A percentile compares a stretch with the other conserved stretches of the same genome.
phyloP scores from a whole-genome alignment of 2,329 filamentous ascomycete species.

The Fusarium sp. region DNA sequence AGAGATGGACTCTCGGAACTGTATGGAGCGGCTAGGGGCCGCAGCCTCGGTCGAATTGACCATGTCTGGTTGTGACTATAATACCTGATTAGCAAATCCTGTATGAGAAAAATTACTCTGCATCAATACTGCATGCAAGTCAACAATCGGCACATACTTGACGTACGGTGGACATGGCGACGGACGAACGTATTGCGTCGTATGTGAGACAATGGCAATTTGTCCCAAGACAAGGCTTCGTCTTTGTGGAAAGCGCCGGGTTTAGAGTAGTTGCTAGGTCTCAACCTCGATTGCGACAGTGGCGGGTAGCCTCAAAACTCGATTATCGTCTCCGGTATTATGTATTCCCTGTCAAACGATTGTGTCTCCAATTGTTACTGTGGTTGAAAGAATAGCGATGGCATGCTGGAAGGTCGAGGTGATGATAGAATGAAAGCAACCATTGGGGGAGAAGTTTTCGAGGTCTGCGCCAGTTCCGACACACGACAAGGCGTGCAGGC shows the following conservation, averaged over 20 bases:
- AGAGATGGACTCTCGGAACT: slow-evolving; percentile 68
- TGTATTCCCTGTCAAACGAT: slow-evolving; percentile 13
- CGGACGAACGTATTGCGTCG: slow-evolving; percentile 14
- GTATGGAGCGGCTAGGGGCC: slow-evolving; percentile 44
- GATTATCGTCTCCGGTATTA: neutral
- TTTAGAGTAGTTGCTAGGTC: slow-evolving; percentile 24
- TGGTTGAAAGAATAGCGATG: slow-evolving; percentile 26
- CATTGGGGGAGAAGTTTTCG: slow-evolving; percentile 41
- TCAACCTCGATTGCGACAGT: slow-evolving; percentile 36
- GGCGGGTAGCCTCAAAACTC: slow-evolving; percentile 1
- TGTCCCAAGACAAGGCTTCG: slow-evolving; percentile 26
- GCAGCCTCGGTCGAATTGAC: slow-evolving; percentile 43
- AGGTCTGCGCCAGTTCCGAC: slow-evolving; percentile 39
- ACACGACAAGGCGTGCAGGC: slow-evolving; percentile 33
- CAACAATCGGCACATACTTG: neutral
- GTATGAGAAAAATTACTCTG: neutral
- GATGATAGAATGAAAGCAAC: slow-evolving; percentile 37
- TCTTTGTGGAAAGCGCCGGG: slow-evolving; percentile 31
- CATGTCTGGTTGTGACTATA: slow-evolving; percentile 46
- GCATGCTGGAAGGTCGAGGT: slow-evolving; percentile 38
- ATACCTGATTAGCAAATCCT: slow-evolving; percentile 27
- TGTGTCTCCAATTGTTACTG: slow-evolving; percentile 26
- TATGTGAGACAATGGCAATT: slow-evolving; percentile 39
- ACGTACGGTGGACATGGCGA: slow-evolving; percentile 50
- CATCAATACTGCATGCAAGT: neutral